Base-by-base conservation (phyloP, 768 basidiomycete genomes). In the Boletus tylopilopsis region DNA sequence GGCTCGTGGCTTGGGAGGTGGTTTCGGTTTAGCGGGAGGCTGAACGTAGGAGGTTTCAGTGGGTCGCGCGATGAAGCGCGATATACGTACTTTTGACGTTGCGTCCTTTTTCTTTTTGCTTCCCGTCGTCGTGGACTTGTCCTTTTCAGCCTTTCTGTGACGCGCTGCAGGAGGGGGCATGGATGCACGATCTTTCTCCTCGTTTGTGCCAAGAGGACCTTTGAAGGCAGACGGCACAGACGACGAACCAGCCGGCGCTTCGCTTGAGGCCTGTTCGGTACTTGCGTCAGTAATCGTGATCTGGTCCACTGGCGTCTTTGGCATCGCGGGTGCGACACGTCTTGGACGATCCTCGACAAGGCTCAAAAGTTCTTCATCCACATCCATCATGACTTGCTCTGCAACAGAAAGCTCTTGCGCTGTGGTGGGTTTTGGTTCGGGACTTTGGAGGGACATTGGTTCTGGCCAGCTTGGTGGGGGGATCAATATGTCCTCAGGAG, bases 281-380 rank as follows among this genome's bases (percentile, higher is more conserved):
- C 29, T 12, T 10, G 44, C 24, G 12, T 22, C 16, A 5, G 27
- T 38, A 24, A 18, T n/a, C n/a, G n/a, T n/a, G n/a, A n/a, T 37
- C 0, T 56, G 34, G 33, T 44, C 51, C 2, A 33, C 32, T 25
- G 43, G 51, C 5, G 27, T 24, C 37, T 49, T 55, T 27, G 36
- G 33, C 12, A 29, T 37, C 24, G 39, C 21, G 21, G 47, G 42
- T 35, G 41, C 24, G 16, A 32, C 25, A 48, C 40, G 21, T 24
- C 50, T 45, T 46, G 60, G 45, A 23, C 61, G 68, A 55, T 81
- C 84, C 58, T 85, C 86, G 25, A 89, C 71, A 22, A 89, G 70
- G 57, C 84, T 85, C 49, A 87, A 73, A 42, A 88, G 66, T 66
- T 88, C 87, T 54, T 85, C 72, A 11, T 77, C 76, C 12, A 77